phyloP scores from a whole-genome alignment of 164 flowering plant species.

The Protea cynaroides region DNA sequence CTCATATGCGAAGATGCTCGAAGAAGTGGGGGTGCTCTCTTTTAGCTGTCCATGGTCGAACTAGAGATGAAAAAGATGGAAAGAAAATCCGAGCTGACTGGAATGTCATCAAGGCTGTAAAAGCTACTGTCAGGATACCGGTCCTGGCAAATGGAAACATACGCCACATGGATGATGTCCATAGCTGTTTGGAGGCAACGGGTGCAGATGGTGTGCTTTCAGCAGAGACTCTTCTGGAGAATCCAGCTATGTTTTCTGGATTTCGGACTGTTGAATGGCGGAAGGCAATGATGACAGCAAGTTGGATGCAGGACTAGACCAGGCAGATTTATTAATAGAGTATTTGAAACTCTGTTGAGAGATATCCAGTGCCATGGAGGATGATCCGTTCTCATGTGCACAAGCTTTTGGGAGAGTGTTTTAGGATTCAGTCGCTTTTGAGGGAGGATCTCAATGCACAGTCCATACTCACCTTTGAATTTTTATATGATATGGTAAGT shows the following conservation, averaged over 20 bases:
- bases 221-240: constrained; percentile 91
- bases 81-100: constrained; percentile 80
- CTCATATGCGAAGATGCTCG: constrained; percentile 90
- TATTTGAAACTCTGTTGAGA: constrained; percentile 86
- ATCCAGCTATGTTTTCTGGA: constrained; percentile 94
- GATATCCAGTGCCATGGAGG: constrained; percentile 92
- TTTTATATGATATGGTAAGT: constrained; percentile 66
- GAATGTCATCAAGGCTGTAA: constrained; percentile 73
- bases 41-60: constrained; percentile 93
- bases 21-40: constrained; percentile 98
- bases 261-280: constrained; percentile 66
- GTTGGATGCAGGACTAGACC: constrained; percentile 51
- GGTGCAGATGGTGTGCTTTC: constrained; percentile 94
- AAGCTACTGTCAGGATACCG: constrained; percentile 68
- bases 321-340: constrained; percentile 55
- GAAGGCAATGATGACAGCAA: constrained; percentile 25
- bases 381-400: constrained; percentile 92
- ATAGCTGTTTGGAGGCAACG: constrained; percentile 61
- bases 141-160: constrained; percentile 95
- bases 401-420: constrained; percentile 93
- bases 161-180: constrained; percentile 76
- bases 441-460: constrained; percentile 81
- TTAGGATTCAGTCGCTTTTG: constrained; percentile 51
- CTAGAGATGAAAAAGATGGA: constrained; percentile 87
- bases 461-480: constrained; percentile 69